Conservation (phyloP, 768 basidiomycete species). For the Lanmaoa pseudosensibilis region DNA sequence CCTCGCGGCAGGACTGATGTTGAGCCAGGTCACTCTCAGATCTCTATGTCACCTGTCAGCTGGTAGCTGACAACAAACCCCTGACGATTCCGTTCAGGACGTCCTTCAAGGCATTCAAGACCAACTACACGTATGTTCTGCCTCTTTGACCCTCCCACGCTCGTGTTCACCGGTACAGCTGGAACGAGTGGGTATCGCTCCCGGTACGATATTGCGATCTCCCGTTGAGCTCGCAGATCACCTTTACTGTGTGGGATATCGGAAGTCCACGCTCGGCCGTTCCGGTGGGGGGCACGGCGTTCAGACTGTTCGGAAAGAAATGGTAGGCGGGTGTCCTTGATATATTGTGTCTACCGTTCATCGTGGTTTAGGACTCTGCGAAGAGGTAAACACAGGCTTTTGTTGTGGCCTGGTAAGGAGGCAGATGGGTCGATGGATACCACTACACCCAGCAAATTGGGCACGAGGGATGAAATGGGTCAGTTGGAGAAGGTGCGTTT, state of each 20-base stretch:
- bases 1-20: slow-evolving; percentile 19
- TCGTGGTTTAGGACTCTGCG: slow-evolving; percentile 66
- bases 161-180: slow-evolving; percentile 45
- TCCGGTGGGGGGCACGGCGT: slow-evolving; percentile 90
- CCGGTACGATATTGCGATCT: slow-evolving; percentile 94
- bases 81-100: slow-evolving; percentile 91
- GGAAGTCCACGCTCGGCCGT: slow-evolving; percentile 75
- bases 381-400: slow-evolving; percentile 86
- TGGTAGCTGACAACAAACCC: slow-evolving; percentile 91
- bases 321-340: slow-evolving; percentile 48
- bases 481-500: slow-evolving; percentile 78
- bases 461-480: slow-evolving; percentile 88
- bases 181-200: slow-evolving; percentile 94
- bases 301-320: slow-evolving; percentile 91
- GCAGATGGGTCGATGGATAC: slow-evolving; percentile 85
- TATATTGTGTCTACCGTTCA: neutral
- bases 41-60: slow-evolving; percentile 89
- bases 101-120: slow-evolving; percentile 90
- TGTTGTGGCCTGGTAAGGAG: slow-evolving; percentile 79
- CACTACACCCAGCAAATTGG: slow-evolving; percentile 85
- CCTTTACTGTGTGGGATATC: slow-evolving; percentile 96
- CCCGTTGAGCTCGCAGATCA: slow-evolving; percentile 84
- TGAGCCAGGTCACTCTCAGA: slow-evolving; percentile 77
- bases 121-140: slow-evolving; percentile 62
- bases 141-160: neutral